Base-by-base conservation (phyloP, 2,329 filamentous ascomycete species). In the Penicillium thymicola region DNA sequence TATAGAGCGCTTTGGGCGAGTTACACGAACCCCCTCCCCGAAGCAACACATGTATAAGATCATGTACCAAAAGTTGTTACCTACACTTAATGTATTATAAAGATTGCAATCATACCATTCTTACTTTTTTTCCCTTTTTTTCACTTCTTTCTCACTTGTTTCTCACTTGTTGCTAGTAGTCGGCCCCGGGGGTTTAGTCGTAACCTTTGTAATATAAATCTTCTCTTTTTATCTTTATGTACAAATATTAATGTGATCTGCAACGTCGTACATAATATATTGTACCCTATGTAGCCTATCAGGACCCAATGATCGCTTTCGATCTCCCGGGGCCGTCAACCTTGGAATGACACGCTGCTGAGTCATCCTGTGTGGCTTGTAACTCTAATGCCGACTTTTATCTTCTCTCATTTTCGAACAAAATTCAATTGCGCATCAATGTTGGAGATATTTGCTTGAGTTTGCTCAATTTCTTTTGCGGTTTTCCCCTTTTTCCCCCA, bases 401-500 rank as follows among this genome's bases (percentile, higher is more conserved):
- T 28, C 43, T 28, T 50, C 53, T n/a, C 43, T 50, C n/a, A 51
- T 21, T 43, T 43, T 43, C 44, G 9, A 34, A 18, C 30, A 28
- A 32, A 32, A 2, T 40, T 56, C 25, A 56, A 46, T 51, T 45
- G 48, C 36, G 36, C 48, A 52, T 45, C 53, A 11, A 48, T 49
- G 8, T 44, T 16, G 25, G 41, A 55, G 11, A 43, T 16, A 25
- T 10, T 48, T 34, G 11, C 30, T 49, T 44, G 38, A 45, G 18
- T 25, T 34, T 32, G 30, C 9, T 18, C 25, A 40, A 34, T n/a
- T 44, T 25, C 25, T 42, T 51, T 18, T 38, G n/a, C 40, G 41
- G 36, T 21, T 21, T 61, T 61, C 47, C 42, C 30, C 13, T 4
- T 38, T 61, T 61, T 50, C 44, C 30, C 13, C 16, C 51, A 51